These are phyloP conservation scores for Fragaria nilgerrensis DNA, from an alignment of 306 rosid species.

Conservation along the genomic window DNA sequence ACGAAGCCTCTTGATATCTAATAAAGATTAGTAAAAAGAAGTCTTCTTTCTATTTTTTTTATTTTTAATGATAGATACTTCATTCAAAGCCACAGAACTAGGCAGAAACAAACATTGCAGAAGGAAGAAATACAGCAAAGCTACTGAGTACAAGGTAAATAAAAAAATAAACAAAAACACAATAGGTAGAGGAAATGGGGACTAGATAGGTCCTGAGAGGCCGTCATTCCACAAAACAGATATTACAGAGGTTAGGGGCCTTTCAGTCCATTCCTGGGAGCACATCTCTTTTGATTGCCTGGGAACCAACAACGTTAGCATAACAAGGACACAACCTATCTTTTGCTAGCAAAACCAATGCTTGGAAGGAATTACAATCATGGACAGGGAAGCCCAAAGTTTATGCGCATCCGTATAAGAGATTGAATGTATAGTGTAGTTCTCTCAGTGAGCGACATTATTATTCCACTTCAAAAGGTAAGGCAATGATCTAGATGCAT, in stretches of 20 bases:
- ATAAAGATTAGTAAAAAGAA: background rate
- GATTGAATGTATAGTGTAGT: background rate
- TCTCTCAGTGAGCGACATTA: background rate
- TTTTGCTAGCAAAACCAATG: background rate
- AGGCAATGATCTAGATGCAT: background rate
- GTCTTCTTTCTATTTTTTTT: too few relatives aligned
- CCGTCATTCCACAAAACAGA: too few relatives aligned
- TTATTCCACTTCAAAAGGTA: background rate
- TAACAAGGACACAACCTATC: too few relatives aligned
- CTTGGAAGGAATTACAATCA: background rate
- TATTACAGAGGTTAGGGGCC: too few relatives aligned
- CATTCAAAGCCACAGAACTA: background rate
- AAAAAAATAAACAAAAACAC: too few relatives aligned
- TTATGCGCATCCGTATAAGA: background rate
- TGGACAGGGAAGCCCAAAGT: background rate
- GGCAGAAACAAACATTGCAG: background rate
- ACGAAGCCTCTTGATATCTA: background rate
- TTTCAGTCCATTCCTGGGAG: too few relatives aligned
- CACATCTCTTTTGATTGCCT: too few relatives aligned
- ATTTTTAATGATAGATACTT: background rate
- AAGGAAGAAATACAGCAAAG: background rate
- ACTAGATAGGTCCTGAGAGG: background rate
- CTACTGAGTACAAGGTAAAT: too few relatives aligned
- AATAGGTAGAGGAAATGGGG: background rate
- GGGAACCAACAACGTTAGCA: too few relatives aligned